Conservation (phyloP, 1,284 basidiomycete genomes). For the Takashimella tepidaria region DNA sequence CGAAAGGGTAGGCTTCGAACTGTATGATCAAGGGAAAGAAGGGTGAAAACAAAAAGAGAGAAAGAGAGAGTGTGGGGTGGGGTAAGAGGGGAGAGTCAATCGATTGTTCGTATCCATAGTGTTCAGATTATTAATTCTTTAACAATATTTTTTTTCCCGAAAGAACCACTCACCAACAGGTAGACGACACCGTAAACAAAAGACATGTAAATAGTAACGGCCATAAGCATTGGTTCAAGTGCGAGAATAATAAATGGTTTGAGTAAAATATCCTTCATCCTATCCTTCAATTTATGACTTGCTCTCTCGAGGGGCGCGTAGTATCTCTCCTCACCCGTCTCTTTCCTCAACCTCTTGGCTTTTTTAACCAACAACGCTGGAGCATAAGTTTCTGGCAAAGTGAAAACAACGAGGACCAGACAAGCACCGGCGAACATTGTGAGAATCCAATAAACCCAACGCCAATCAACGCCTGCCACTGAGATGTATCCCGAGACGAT, state of each 20-base stretch:
- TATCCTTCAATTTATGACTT: slow-evolving; percentile 19
- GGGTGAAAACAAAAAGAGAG: background rate
- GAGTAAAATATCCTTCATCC: slow-evolving; percentile 51
- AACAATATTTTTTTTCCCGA: too few relatives aligned
- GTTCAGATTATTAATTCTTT: too few relatives aligned
- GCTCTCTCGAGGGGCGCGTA: slow-evolving; percentile 39
- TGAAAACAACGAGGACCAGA: slow-evolving; percentile 54
- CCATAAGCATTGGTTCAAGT: slow-evolving; percentile 71
- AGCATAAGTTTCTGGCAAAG: slow-evolving; percentile 68
- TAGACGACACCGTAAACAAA: slow-evolving; percentile 47
- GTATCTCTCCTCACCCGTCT: slow-evolving; percentile 63
- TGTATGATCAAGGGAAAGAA: background rate
- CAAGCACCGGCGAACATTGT: slow-evolving; percentile 56
- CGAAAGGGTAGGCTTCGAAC: slow-evolving; percentile 49
- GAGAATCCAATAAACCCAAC: slow-evolving; percentile 64
- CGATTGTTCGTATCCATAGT: too few relatives aligned
- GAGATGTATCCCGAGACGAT: slow-evolving; percentile 59
- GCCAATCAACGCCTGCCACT: slow-evolving; percentile 47
- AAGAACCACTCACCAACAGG: slow-evolving; percentile 22
- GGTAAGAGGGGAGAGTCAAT: background rate
- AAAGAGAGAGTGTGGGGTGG: background rate
- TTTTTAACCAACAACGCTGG: slow-evolving; percentile 54
- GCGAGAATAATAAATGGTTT: slow-evolving; percentile 64
- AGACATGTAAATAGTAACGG: slow-evolving; percentile 62
- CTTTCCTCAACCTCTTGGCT: slow-evolving; percentile 52